Evolutionary conservation across 352 stramenopile species (phyloP), one percentile per base, ranked within the genome.

Genomic region (Globisporangium nunn): DNA sequence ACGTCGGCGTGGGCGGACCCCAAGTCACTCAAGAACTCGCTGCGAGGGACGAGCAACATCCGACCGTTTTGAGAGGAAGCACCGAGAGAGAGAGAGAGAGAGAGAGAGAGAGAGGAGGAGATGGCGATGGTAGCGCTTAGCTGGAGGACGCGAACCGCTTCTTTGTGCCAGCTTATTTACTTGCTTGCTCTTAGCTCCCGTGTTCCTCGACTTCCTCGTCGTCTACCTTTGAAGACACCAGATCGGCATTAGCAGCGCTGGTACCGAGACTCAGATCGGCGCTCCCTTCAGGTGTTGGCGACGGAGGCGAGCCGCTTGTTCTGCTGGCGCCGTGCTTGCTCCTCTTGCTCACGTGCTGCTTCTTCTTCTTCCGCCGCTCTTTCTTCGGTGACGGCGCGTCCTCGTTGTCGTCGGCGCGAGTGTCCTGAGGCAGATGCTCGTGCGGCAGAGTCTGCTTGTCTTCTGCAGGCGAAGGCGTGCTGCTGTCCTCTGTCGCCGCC

Each of bases 1-100:
- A 75, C 85, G 56, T 96, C 85, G 29, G 68, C 81, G 41, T 99
- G 95, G 96, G 95, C 95, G 0, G 91, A 98, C 72, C 86, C 95
- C 1, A 96, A 90, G 62, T 84, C 91, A 52, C 85, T 98, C 58
- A 96, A 98, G 70, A 95, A 94, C 46, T 80, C 75, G 40, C 72
- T 98, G n/a, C 85, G 91, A 11, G 93, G 93, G 14, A 97, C 92
- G 29, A 78, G 67, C 52, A 85, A 81, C 59, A 86, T 98, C 52
- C 80, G 79, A 14, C 81, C 80, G 35, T 93, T 93, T 61, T 93
- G 43, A 75, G 37, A 5, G 8, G 15, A 50, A 30, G 33, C 6
- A 1, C 4, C 10, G 33, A 37, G 33, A 37, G 33, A 7, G 31
- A n/a, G 31, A 12, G 37, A 33, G 12, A 50, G 37, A 35, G 41